Evolutionary conservation across 345 rosid genomes (phyloP), one percentile per base, ranked within the genome.

Genomic region (Pugionium dolabratum): DNA sequence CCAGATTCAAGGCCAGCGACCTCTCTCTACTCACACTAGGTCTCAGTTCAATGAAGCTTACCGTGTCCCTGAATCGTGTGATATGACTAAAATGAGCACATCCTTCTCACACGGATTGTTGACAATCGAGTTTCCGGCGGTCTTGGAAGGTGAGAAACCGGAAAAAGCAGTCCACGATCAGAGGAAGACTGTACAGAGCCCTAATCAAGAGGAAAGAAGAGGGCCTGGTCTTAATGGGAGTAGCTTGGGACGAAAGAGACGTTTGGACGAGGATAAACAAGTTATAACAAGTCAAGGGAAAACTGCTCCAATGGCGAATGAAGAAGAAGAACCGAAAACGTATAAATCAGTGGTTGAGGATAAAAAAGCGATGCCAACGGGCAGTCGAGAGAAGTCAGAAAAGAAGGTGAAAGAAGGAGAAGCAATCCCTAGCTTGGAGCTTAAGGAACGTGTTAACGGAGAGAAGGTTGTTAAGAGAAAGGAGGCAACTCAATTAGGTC

Each of bases 341-440:
- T 73, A 59, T 53, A 73, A 73, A 32, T 73, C 77, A 44, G 77
- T 66, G 32, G 51, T 66, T 66, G 77, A 59, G 67, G 72, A 72
- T 59, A 73, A 66, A 31, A 59, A 9, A 51, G 1, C n/a, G 0
- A 11, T 7, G 36, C 71, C 67, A 65, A 31, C 43, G 1, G 59
- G 34, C 0, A 66, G 18, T 39, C 50, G 7, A 31, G 62, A 45
- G 31, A 73, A 52, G 72, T 8, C n/a, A 10, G 67, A 59, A 51
- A 50, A 34, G 31, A 66, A 37, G 52, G 46, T 59, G 45, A 66
- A 45, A 36, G 57, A 63, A 2, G 32, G 52, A 53, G 67, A 66
- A 59, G 49, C 32, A 11, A 44, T 1, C 42, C 66, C 71, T 59
- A 59, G 50, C 67, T 26, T 73, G 29, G 25, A 11, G 0, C 9